Percentiles rank a stretch among this genome's conserved stretches.
Conservation (phyloP, 2,329 filamentous ascomycete species). For the Tolypocladium ovalisporum region DNA sequence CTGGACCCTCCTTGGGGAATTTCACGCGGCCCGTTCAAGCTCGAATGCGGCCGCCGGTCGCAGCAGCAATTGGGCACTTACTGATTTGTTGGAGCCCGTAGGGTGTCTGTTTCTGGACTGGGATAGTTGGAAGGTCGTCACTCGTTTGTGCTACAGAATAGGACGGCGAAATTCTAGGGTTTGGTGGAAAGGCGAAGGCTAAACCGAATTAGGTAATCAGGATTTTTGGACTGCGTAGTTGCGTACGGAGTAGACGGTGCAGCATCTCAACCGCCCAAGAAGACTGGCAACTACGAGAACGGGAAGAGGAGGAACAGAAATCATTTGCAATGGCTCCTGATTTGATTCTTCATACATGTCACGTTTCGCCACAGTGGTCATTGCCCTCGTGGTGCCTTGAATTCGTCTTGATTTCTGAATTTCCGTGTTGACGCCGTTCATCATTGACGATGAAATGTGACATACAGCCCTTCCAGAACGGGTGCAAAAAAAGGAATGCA, state of each 20-base stretch:
- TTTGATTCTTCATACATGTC: neutral
- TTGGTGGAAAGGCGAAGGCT: constrained; percentile 26
- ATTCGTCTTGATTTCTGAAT: constrained; percentile 36
- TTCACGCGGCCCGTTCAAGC: neutral
- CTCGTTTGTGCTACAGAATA: constrained; percentile 28
- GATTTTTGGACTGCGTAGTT: constrained; percentile 1
- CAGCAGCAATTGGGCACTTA: constrained; percentile 18
- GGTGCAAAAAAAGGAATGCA: constrained; percentile 46
- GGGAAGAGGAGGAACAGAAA: neutral
- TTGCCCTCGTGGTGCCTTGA: constrained; percentile 18
- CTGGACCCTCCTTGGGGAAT: neutral
- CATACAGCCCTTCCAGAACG: constrained; percentile 52
- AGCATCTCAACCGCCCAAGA: neutral
- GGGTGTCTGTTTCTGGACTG: constrained; percentile 19
- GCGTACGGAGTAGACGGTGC: neutral
- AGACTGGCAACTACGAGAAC: neutral
- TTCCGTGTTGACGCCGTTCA: constrained; percentile 59
- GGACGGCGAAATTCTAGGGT: constrained; percentile 33
- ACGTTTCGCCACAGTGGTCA: neutral
- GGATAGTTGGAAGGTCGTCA: constrained; percentile 15
- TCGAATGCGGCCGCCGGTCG: neutral
- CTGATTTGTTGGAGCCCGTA: constrained; percentile 21
- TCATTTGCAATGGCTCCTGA: neutral
- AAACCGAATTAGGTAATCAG: constrained; percentile 30
- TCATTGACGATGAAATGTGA: constrained; percentile 45